These are phyloP conservation scores for Tilletia indica DNA, from an alignment of 1,284 basidiomycete genomes.

Conservation along the genomic window DNA sequence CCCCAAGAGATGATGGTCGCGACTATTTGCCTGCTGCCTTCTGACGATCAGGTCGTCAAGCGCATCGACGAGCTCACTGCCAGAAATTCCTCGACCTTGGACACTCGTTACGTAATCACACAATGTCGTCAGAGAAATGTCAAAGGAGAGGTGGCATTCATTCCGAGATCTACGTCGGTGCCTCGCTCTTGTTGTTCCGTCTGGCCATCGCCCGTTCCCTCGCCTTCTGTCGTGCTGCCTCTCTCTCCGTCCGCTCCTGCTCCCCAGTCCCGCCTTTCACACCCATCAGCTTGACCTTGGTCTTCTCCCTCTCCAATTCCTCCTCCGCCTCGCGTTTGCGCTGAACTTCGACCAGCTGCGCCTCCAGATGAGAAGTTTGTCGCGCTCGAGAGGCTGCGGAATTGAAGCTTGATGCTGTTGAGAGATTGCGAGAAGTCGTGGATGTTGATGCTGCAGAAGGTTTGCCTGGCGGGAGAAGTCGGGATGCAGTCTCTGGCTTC, in stretches of 20 bases:
- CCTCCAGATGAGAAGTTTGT: conserved; percentile 12
- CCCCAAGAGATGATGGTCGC: background rate
- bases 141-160: no score
- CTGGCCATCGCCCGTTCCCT: conserved; percentile 6
- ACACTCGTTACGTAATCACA: no score
- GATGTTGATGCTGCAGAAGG: background rate
- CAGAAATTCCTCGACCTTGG: no score
- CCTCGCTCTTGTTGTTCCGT: background rate
- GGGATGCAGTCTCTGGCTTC: background rate
- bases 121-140: no score
- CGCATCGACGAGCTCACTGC: no score
- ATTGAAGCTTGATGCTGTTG: background rate
- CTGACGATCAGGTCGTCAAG: no score
- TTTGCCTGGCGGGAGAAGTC: background rate
- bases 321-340: conserved; percentile 16
- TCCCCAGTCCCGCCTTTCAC: background rate
- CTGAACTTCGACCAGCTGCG: conserved; percentile 12
- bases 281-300: conserved; percentile 7
- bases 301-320: conserved; percentile 1
- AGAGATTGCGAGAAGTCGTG: background rate
- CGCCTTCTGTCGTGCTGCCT: conserved; percentile 3
- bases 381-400: conserved; percentile 17
- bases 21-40: background rate
- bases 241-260: background rate
- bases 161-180: background rate